Evolutionary conservation across 192 early-diverging fungal genomes (phyloP), one percentile per base, ranked within the genome.

Genomic region (Backusella tarrabulga): DNA sequence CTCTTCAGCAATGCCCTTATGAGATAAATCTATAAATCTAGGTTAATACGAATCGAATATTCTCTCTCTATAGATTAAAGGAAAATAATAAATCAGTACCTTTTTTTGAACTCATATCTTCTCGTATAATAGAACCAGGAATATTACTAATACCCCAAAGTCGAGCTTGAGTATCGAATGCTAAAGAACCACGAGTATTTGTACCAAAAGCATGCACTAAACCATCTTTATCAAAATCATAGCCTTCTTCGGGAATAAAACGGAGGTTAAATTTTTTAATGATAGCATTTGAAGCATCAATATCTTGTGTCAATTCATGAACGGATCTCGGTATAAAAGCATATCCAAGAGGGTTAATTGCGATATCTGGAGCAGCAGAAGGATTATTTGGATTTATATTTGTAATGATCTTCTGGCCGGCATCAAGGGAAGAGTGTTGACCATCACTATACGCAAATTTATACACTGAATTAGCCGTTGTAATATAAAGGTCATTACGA

Each of bases 261-360:
- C 76, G 76, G 60, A 77, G 72, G 72, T 77, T 77, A 67, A 77
- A 77, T 72, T 29, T 77, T 29, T 77, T 77, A 56, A 77, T 77
- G 14, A 77, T 35, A 14, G 76, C 76, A 42, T 77, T 23, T 21
- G 32, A 26, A 40, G 46, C 70, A n/a, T 72, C 56, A 29, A 66
- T 3, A 6, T 54, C 34, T 41, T 66, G 34, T 9, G 38, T 12
- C 6, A 72, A 12, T 12, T 35, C 60, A 1, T 36, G 17, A 29
- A 50, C 50, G 11, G 76, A 71, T 34, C 76, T 17, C 8, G 79
- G 79, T 17, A 80, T 67, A 46, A 40, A 80, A 42, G 76, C 75
- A 50, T 67, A 41, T 17, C 79, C 79, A 41, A 76, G 66, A n/a
- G 75, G 75, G 50, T 77, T 76, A 63, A 80, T 80, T n/a, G 79